Evolutionary conservation across 805 yeast genomes (phyloP), one percentile per base, ranked within the genome.

Genomic region (Komagataella phaffii): DNA sequence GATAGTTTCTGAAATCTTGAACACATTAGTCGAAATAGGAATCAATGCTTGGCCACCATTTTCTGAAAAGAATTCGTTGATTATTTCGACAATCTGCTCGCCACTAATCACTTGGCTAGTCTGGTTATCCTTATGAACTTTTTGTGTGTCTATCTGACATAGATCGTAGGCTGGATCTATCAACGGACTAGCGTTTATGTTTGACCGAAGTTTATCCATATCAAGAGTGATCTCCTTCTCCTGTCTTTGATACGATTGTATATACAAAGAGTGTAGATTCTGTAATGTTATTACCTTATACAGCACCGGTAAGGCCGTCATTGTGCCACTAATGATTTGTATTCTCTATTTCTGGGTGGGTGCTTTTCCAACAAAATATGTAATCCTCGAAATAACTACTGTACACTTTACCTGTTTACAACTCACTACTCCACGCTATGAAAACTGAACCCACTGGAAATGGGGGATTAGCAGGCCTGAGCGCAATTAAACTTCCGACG

Each of bases 261-360:
- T 54, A 52, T 61, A 67, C 50, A 66, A 57, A 17, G 69, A 65
- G 49, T 67, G 65, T 3, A 67, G 62, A 49, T 67, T 68, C 50
- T 67, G 71, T 30, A 67, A 56, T 6, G 71, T 67, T 24, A 67
- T 67, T 7, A 67, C 63, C 54, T 67, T 66, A 50, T 66, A 69
- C 24, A 67, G 56, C 6, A 61, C 58, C 3, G 70, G 63, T 36
- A 66, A 66, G 48, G 57, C 56, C 57, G 48, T 18, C 40, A 30
- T 30, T 30, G n/a, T 8, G 40, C 10, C 40, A 30, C 40, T 30
- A 6, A 30, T 30, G 23, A 21, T 21, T 21, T 21, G 23, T 17
- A 17, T 21, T 21, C 14, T 7, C 6, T 12, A 10, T 30, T 30
- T 30, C 40, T 30, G 8, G 30, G 17, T 21, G 14, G 66, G 44